Percentiles rank a stretch among this genome's conserved stretches.
These are phyloP conservation scores for Chloranthus sessilifolius DNA, from an alignment of 164 flowering plant genomes.

Conservation along the genomic window DNA sequence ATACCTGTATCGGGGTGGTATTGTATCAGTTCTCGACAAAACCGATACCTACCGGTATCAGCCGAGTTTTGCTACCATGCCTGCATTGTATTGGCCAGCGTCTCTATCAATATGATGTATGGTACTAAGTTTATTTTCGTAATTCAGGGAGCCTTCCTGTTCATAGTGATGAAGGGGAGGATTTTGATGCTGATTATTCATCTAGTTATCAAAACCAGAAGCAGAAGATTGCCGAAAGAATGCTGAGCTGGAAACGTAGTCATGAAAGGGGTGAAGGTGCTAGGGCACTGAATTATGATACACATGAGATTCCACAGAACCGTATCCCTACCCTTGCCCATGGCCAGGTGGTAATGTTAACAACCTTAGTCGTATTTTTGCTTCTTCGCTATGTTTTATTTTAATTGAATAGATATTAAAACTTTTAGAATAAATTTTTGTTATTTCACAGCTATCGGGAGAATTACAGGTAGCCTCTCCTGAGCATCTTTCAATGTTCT, in stretches of 20 bases:
- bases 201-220: conserved; percentile 34
- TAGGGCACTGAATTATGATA: conserved; percentile 50
- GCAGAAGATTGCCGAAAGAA: conserved; percentile 20
- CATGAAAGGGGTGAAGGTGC: conserved; percentile 57
- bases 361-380: background rate
- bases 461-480: conserved; percentile 3
- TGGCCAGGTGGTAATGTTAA: conserved; percentile 51
- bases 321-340: conserved; percentile 60
- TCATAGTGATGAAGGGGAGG: conserved; percentile 40
- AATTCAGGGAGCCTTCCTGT: conserved; percentile 38
- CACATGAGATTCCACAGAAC: conserved; percentile 50
- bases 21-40: too few species aligned
- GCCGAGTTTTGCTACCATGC: too few species aligned
- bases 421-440: background rate
- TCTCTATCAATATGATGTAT: too few species aligned
- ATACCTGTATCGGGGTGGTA: too few species aligned
- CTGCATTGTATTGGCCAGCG: too few species aligned
- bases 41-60: too few species aligned
- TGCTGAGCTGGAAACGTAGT: conserved; percentile 27
- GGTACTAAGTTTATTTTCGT: too few species aligned
- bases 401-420: too few species aligned
- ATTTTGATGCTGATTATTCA: conserved; percentile 34
- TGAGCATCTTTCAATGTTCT: background rate
- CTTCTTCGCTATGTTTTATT: background rate
- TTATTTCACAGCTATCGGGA: conserved; percentile 56